Base-by-base conservation (phyloP, 148 eudicot genomes). In the Drosera capensis region DNA sequence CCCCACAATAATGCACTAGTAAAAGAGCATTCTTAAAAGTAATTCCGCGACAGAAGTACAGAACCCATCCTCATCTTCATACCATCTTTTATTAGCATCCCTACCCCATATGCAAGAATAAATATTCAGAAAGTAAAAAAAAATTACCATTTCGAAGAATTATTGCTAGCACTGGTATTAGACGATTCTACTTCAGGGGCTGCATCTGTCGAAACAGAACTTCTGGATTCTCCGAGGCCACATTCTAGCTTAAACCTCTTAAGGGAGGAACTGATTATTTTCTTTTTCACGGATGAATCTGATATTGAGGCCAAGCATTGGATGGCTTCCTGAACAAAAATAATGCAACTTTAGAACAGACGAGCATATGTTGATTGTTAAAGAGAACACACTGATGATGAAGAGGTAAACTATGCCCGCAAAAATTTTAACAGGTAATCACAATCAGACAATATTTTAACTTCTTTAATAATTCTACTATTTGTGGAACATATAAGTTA, bases 231-330 rank as follows among this genome's bases (percentile, higher is more conserved):
- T 67, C 34, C 30, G 24, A 54, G 20, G 45, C 57, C 62, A 53
- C 63, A 57, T 46, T 58, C 39, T 19, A 57, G 58, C 40, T 70
- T 62, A 69, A 74, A 66, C 34, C 72, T 78, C 65, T 69, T 62
- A 57, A 88, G 73, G 34, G 70, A 66, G 16, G 76, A 69, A 47
- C 63, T 46, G 36, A 83, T 70, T 29, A 80, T 68, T 29, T 59
- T 59, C 54, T 65, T 69, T 36, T 72, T 71, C 8, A 55, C 51
- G 0, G 79, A 59, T 55, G 92, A 58, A 56, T 77, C 77, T 23
- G 77, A 51, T 28, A 88, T 56, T 20, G 86, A 73, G 46, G 73
- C 75, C 68, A 83, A 51, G 66, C 81, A 72, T 39, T 60, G 57
- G 43, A 88, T 68, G 49, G 84, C 81, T 52, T 75, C 81, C 94